Conservation (phyloP, 1,284 basidiomycete species). For the Heliocybe sulcata region DNA sequence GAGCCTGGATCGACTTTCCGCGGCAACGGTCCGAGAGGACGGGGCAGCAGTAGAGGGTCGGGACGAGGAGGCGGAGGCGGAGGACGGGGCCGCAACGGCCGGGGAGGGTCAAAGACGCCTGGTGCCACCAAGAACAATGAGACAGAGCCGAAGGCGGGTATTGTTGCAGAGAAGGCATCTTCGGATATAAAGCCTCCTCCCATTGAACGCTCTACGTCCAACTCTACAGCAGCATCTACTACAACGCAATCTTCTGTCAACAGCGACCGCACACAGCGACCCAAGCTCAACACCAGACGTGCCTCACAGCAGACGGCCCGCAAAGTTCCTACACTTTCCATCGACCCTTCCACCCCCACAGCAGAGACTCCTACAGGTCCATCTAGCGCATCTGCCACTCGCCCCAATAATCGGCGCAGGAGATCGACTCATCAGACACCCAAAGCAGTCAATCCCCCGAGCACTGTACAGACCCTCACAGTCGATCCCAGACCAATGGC, state of each 20-base stretch:
- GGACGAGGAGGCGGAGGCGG: constrained; percentile 31
- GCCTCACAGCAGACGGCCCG: constrained; percentile 4
- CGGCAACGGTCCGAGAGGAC: constrained; percentile 22
- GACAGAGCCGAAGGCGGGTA: neutral
- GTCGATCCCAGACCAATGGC: neutral
- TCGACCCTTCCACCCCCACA: constrained; percentile 10
- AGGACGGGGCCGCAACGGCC: constrained; percentile 19
- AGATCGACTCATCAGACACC: neutral
- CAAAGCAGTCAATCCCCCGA: neutral
- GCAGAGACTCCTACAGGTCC: neutral
- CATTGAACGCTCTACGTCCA: neutral
- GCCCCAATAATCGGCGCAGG: constrained; percentile 1
- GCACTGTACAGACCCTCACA: neutral
- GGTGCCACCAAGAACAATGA: neutral
- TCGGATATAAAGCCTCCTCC: neutral
- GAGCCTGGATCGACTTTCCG: constrained; percentile 46
- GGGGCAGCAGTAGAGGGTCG: constrained; percentile 24
- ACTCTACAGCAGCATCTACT: neutral
- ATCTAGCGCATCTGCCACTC: neutral
- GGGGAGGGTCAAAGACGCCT: constrained; percentile 13
- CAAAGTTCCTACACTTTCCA: constrained; percentile 11
- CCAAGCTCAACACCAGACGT: constrained; percentile 7
- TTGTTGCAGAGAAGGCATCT: neutral
- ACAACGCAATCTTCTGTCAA: constrained; percentile 1
- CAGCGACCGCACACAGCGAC: constrained; percentile 3